Evolutionary conservation across 116 monocot species (phyloP).

Genomic region (Zostera marina): DNA sequence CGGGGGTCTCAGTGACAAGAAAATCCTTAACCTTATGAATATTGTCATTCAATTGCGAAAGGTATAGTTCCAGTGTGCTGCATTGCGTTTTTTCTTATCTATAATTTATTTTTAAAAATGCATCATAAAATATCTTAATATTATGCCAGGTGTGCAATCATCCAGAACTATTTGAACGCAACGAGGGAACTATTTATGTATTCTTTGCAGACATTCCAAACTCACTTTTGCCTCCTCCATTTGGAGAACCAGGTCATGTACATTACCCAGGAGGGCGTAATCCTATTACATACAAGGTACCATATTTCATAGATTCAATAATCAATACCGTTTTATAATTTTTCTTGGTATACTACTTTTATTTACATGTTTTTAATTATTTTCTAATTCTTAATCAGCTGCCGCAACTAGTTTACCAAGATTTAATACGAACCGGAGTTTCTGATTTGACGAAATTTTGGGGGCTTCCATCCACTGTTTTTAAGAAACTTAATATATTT

Average conservation of each 20-base stretch:
- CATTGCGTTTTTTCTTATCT: background rate
- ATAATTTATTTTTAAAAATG: background rate
- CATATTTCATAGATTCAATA: background rate
- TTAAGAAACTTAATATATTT: slow-evolving; percentile 61
- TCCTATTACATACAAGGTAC: slow-evolving; percentile 75
- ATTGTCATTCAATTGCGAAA: slow-evolving; percentile 95
- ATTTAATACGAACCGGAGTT: slow-evolving; percentile 22
- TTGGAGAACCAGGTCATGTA: slow-evolving; percentile 65
- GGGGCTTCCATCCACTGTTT: slow-evolving; percentile 16
- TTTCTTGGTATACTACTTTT: background rate
- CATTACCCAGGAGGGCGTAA: slow-evolving; percentile 67
- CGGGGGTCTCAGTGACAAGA: slow-evolving; percentile 76
- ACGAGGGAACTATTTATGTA: slow-evolving; percentile 86
- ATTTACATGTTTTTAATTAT: background rate
- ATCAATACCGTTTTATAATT: background rate
- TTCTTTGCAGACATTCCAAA: slow-evolving; percentile 80
- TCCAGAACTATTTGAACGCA: slow-evolving; percentile 98
- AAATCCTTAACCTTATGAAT: slow-evolving; percentile 94
- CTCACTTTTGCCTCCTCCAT: slow-evolving; percentile 70
- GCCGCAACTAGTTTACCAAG: slow-evolving; percentile 69
- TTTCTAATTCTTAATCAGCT: slow-evolving; percentile 26
- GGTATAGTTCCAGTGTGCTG: slow-evolving; percentile 18
- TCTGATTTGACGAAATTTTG: slow-evolving; percentile 16
- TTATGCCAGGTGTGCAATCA: slow-evolving; percentile 90
- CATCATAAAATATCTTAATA: background rate